Evolutionary conservation across 139 green algal species (phyloP).

Genomic region (Raphidocelis subcapitata): DNA sequence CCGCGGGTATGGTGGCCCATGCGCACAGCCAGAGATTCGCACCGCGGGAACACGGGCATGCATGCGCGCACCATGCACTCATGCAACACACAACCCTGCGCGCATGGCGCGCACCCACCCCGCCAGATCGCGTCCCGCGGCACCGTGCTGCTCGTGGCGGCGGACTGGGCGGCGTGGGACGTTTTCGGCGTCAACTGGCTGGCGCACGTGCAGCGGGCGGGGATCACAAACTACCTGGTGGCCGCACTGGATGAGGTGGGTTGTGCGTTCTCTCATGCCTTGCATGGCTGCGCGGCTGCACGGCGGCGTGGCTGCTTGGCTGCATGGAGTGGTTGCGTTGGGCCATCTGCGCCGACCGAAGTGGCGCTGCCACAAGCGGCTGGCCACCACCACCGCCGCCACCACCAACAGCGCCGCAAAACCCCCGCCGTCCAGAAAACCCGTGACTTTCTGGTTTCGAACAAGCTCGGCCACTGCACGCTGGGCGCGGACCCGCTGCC

Average conservation of each 20-base stretch:
- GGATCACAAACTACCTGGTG: slow-evolving; percentile 20
- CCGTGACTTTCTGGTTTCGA: slow-evolving; percentile 13
- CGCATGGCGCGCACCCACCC: too few species aligned
- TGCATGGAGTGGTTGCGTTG: background rate
- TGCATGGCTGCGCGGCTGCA: background rate
- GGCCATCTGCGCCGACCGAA: too few species aligned
- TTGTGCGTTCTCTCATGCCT: too few species aligned
- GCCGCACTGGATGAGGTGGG: slow-evolving; percentile 30
- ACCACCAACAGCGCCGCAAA: too few species aligned
- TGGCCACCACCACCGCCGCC: too few species aligned
- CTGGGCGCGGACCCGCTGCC: background rate
- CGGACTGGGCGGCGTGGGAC: slow-evolving; percentile 24
- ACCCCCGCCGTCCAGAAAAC: slow-evolving; percentile 8
- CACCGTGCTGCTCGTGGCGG: slow-evolving; percentile 17
- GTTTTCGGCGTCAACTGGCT: slow-evolving; percentile 34
- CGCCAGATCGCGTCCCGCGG: background rate
- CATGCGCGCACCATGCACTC: too few species aligned
- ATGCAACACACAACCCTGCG: too few species aligned
- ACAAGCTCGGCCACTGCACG: slow-evolving; percentile 26
- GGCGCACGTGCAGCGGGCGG: slow-evolving; percentile 5
- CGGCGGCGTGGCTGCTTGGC: background rate
- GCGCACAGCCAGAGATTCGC: too few species aligned
- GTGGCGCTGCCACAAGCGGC: too few species aligned
- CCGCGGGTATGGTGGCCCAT: too few species aligned
- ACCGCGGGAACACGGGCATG: too few species aligned